A percentile compares a stretch with the other conserved stretches of the same genome.
phyloP scores from a whole-genome alignment of 2,329 filamentous ascomycete genomes.

The Alternaria arbusti region DNA sequence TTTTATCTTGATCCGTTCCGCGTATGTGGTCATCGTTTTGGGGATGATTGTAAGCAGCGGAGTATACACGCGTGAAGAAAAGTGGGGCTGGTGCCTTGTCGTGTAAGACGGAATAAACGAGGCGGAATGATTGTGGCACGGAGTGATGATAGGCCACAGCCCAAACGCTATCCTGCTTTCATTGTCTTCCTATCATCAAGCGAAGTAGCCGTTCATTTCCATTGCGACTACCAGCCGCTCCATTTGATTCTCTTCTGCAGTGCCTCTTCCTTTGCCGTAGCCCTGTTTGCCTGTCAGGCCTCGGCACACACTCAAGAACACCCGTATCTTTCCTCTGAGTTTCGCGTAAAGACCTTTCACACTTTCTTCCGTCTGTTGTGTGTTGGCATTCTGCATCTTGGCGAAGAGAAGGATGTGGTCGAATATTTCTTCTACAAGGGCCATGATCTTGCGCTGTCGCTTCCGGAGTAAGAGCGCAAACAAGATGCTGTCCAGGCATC shows the following conservation, averaged over 20 bases:
- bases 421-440: slow-evolving; percentile 79
- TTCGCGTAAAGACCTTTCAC: slow-evolving; percentile 63
- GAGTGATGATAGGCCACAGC: not conserved
- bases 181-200: not conserved
- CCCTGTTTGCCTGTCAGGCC: slow-evolving; percentile 69
- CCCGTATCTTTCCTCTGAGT: slow-evolving; percentile 74
- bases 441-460: slow-evolving; percentile 74
- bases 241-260: slow-evolving; percentile 64
- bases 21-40: not conserved
- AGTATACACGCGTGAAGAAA: not conserved
- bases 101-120: not conserved
- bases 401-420: slow-evolving; percentile 71
- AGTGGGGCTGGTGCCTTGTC: not conserved
- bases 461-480: slow-evolving; percentile 75
- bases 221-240: slow-evolving; percentile 71
- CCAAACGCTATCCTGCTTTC: too few species aligned
- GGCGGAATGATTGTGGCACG: not conserved
- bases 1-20: not conserved
- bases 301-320: slow-evolving; percentile 76
- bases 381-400: slow-evolving; percentile 35
- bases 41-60: not conserved
- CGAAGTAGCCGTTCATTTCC: slow-evolving; percentile 74
- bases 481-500: slow-evolving; percentile 76
- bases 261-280: slow-evolving; percentile 46
- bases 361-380: slow-evolving; percentile 31